Base-by-base conservation (phyloP, 2,329 filamentous ascomycete genomes). In the Diaporthe sp. region DNA sequence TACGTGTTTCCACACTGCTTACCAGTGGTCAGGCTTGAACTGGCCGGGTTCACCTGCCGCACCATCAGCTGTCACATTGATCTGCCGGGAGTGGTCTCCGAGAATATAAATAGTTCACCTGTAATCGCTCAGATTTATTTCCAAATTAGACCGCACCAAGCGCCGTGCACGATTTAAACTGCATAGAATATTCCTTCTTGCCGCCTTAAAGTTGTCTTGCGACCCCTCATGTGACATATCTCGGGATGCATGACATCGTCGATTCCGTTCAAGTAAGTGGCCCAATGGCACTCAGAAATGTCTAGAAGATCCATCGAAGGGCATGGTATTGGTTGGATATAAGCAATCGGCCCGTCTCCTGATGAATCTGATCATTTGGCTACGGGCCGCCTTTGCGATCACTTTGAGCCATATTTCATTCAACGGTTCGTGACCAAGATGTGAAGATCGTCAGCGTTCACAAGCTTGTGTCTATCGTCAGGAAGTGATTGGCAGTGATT, bases 11-110 rank as follows among this genome's bases (percentile, higher is more conserved):
- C 39, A 22, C 17, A 12, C n/a, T 28, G 25, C 22, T 22, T 22
- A 15, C 9, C 17, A 65, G 60, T 47, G 10, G 15, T 9, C 25
- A 12, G 25, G 39, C 25, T 7, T 44, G 17, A 47, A 47, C 8
- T 47, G 39, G 39, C 17, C 39, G 8, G 42, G 6, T 34, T 34
- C 22, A 17, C 17, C 53, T 34, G 15, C 15, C 42, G 28, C n/a
- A 20, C 28, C 39, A 34, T 20, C 61, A 12, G 6, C 12, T 57
- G 53, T 65, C 61, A 44, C 17, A n/a, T 34, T 67, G 61, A 28
- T 67, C 61, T n/a, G 42, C 61, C 61, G 61, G 61, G 42, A 67
- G 34, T 28, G 42, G 10, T 49, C 42, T 67, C 61, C 61, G 61
- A 17, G 42, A 47, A 49, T 49, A 67, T 37, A 49, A n/a, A 49